These are phyloP conservation scores for Hypoxylon lienhwacheense DNA, from an alignment of 495 filamentous ascomycete genomes.

Conservation along the genomic window DNA sequence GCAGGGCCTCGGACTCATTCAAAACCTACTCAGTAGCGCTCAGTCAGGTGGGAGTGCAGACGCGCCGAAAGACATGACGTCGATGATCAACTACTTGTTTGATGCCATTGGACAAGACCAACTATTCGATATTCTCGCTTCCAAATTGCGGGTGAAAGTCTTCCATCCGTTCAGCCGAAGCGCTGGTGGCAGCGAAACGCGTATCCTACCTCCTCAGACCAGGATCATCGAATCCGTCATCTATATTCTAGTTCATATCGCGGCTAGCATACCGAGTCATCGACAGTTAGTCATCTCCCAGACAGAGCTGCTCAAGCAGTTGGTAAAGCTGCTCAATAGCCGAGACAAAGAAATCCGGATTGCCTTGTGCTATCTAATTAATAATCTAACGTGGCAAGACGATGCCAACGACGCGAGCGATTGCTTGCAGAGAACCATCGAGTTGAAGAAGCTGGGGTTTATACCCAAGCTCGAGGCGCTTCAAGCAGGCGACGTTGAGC, in stretches of 20 bases:
- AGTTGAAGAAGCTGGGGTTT: slow-evolving; percentile 73
- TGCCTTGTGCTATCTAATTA: slow-evolving; percentile 77
- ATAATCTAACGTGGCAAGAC: slow-evolving; percentile 81
- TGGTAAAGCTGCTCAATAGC: slow-evolving; percentile 75
- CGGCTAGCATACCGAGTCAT: slow-evolving; percentile 74
- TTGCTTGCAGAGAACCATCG: slow-evolving; percentile 63
- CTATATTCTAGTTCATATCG: slow-evolving; percentile 81
- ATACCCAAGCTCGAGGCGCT: slow-evolving; percentile 64
- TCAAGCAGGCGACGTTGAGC: slow-evolving; percentile 66
- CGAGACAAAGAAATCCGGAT: slow-evolving; percentile 68
- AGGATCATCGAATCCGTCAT: slow-evolving; percentile 76
- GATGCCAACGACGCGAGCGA: slow-evolving; percentile 63
- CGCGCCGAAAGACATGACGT: slow-evolving; percentile 51
- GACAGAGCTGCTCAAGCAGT: slow-evolving; percentile 58
- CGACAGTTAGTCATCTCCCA: slow-evolving; percentile 64
- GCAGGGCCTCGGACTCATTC: slow-evolving; percentile 81
- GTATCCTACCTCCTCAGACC: slow-evolving; percentile 58
- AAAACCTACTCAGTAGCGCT: slow-evolving; percentile 79
- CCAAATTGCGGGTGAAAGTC: slow-evolving; percentile 66
- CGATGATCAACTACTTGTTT: slow-evolving; percentile 88
- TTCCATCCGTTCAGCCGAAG: slow-evolving; percentile 47
- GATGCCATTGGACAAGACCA: slow-evolving; percentile 70
- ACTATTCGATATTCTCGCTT: slow-evolving; percentile 72
- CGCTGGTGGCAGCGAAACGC: slow-evolving; percentile 37
- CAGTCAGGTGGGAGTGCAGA: slow-evolving; percentile 68